Base-by-base conservation (phyloP, 2,329 filamentous ascomycete species). In the Fusarium sp. region DNA sequence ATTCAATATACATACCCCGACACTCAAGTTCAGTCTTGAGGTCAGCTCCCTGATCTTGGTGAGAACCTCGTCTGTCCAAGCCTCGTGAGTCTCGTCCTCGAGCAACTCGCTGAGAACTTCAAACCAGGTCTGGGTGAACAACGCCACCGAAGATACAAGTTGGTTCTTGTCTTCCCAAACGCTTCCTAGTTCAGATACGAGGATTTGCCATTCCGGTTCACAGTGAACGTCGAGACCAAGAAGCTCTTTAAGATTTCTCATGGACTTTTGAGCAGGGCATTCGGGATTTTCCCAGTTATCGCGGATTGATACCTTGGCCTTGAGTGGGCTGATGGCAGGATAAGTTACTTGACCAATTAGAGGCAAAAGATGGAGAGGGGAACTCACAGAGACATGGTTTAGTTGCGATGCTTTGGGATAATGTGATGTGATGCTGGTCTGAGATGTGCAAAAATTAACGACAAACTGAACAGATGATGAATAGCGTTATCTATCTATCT, bases 181-280 rank as follows among this genome's bases (percentile, higher is more conserved):
- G 5, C 50, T 53, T 29, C 78, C 78, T 3, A 83, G 73, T 15
- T 78, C 77, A 14, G 76, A 73, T 45, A 80, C 68, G 15, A 84
- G 74, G 43, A 81, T 77, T 9, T 72, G 69, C 81, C 82, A 85
- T 69, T 84, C 79, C 1, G 81, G 81, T 9, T 81, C 75, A 36
- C 80, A 72, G 21, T 67, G 65, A 18, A 83, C 72, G 0, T 77
- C 59, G 29, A 80, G 77, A 2, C 84, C 83, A 15, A 85, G 72
- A 8, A 76, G 56, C 1, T 74, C 66, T 18, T 74, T 67, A 17
- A 83, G 67, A 6, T 51, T 61, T 25, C 64, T 67, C 25, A 81
- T 72, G 0, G 79, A 67, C 18, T 65, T 74, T 31, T 80, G 79
- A 1, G 78, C 71, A 2, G 78, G 64, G 6, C 76, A 70, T 27